These are phyloP conservation scores for Curvularia sp. DNA, from an alignment of 2,329 filamentous ascomycete genomes.

Conservation along the genomic window DNA sequence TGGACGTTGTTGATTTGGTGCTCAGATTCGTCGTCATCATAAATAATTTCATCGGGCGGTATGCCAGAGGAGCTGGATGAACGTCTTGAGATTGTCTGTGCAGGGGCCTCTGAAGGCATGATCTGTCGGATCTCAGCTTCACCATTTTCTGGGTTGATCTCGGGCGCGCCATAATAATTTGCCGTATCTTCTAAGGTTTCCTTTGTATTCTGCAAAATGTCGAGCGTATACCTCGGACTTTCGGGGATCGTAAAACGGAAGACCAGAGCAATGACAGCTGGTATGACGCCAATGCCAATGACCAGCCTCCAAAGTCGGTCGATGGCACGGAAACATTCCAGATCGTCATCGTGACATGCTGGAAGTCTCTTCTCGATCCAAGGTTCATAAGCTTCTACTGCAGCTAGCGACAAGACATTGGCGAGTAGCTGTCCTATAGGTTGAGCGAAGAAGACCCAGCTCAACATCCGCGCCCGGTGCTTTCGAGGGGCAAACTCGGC, in stretches of 20 bases:
- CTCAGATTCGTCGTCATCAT: conserved; percentile 38
- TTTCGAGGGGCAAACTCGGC: conserved; percentile 50
- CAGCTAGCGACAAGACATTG: conserved; percentile 40
- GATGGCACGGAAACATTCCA: conserved; percentile 41
- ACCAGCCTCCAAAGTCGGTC: conserved; percentile 52
- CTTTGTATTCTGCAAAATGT: conserved; percentile 47
- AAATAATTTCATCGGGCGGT: conserved; percentile 35
- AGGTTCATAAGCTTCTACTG: conserved; percentile 36
- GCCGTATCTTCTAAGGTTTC: conserved; percentile 45
- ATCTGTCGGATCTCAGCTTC: conserved; percentile 38
- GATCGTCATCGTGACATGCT: conserved; percentile 27
- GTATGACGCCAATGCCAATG: conserved; percentile 51
- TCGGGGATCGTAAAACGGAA: conserved; percentile 54
- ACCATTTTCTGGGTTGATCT: conserved; percentile 33
- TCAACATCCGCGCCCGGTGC: conserved; percentile 51
- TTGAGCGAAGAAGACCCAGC: conserved; percentile 53
- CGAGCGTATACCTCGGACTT: conserved; percentile 50
- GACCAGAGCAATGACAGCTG: conserved; percentile 36
- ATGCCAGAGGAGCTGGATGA: conserved; percentile 37
- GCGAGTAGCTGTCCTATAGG: conserved; percentile 50
- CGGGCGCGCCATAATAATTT: conserved; percentile 40
- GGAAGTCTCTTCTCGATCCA: conserved; percentile 28
- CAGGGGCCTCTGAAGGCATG: conserved; percentile 15
- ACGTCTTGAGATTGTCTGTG: conserved; percentile 16
- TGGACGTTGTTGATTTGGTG: conserved; percentile 19